Evolutionary conservation across 108 stramenopile genomes (phyloP).

Genomic region (Nannochloropsis gaditana): DNA sequence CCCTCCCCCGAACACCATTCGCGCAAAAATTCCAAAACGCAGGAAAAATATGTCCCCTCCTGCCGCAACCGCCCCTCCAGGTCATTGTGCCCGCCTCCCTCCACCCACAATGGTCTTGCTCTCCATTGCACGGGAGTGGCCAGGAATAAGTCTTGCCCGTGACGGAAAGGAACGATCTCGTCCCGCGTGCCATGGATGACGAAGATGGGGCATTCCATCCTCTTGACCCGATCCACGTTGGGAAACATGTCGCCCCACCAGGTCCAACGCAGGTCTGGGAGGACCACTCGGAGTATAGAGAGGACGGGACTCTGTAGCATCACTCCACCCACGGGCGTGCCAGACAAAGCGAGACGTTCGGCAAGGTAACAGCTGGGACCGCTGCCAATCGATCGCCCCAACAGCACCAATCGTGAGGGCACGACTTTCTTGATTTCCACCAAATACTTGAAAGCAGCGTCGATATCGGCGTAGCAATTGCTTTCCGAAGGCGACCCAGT

Average conservation of each 20-base stretch:
- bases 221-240: conserved; percentile 73
- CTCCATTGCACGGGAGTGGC: conserved; percentile 71
- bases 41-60: conserved; percentile 23
- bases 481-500: conserved; percentile 34
- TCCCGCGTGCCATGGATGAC: conserved; percentile 89
- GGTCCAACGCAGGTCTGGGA: conserved; percentile 76
- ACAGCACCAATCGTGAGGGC: conserved; percentile 81
- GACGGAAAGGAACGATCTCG: conserved; percentile 77
- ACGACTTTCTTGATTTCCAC: conserved; percentile 62
- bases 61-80: conserved; percentile 56
- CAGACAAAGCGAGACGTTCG: conserved; percentile 66
- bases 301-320: conserved; percentile 81
- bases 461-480: conserved; percentile 89
- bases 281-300: conserved; percentile 77
- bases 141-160: conserved; percentile 70
- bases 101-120: conserved; percentile 64
- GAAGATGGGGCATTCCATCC: conserved; percentile 73
- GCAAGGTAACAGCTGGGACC: conserved; percentile 93
- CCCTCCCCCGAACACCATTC: not conserved
- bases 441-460: conserved; percentile 83
- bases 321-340: conserved; percentile 72
- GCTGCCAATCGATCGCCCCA: conserved; percentile 82
- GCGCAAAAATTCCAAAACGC: not conserved
- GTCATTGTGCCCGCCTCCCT: conserved; percentile 64
- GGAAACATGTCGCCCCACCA: conserved; percentile 80